These are phyloP conservation scores for Patellaria atrata DNA, from an alignment of 495 filamentous ascomycete genomes.

Conservation along the genomic window DNA sequence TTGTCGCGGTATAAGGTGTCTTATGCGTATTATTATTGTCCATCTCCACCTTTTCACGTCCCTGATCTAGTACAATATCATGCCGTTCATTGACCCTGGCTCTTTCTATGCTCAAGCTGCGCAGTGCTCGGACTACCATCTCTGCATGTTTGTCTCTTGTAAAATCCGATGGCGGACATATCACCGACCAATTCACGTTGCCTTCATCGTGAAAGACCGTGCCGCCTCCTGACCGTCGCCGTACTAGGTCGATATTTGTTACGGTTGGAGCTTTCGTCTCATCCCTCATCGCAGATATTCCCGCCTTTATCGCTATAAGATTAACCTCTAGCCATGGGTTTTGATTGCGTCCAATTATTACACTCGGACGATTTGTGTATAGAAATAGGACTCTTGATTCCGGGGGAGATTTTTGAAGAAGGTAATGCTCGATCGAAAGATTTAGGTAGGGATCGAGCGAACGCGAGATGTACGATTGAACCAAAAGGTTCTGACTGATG, in stretches of 20 bases:
- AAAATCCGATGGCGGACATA: constrained; percentile 59
- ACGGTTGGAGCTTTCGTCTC: constrained; percentile 19
- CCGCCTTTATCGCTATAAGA: constrained; percentile 37
- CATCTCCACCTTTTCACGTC: constrained; percentile 7
- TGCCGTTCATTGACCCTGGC: constrained; percentile 75
- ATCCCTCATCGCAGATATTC: neutral
- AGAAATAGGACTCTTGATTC: constrained; percentile 69
- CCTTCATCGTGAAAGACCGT: constrained; percentile 86
- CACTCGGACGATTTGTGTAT: constrained; percentile 71
- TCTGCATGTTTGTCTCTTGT: constrained; percentile 75
- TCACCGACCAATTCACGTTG: constrained; percentile 89
- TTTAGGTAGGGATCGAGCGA: constrained; percentile 72
- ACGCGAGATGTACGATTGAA: constrained; percentile 65
- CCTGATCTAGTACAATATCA: constrained; percentile 69
- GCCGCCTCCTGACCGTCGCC: constrained; percentile 75
- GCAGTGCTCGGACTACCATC: constrained; percentile 74
- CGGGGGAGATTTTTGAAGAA: constrained; percentile 55
- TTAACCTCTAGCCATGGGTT: constrained; percentile 94
- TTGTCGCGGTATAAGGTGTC: constrained; percentile 24
- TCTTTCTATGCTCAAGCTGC: constrained; percentile 34
- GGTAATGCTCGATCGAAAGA: constrained; percentile 86
- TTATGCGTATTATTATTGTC: constrained; percentile 23
- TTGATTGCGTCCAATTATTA: constrained; percentile 90
- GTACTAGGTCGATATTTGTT: constrained; percentile 48
- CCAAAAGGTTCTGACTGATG: constrained; percentile 23